Conservation (phyloP, 108 stramenopile species). For the Fistulifera pelliculosa region DNA sequence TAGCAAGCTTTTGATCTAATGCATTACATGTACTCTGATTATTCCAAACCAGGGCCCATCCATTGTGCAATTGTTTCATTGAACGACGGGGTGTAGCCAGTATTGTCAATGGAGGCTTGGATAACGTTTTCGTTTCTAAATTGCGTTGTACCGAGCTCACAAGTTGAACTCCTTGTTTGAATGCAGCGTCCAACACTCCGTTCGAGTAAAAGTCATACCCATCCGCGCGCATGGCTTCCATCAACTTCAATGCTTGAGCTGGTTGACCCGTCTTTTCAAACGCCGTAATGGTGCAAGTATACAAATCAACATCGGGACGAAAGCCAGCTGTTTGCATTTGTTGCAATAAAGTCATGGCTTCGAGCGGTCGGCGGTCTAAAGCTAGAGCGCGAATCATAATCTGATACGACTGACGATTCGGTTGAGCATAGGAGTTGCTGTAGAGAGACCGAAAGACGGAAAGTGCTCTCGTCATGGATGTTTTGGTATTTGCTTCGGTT, state of each 20-base stretch:
- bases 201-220: conserved; percentile 74
- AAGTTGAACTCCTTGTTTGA: conserved; percentile 62
- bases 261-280: conserved; percentile 72
- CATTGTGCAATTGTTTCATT: too few relatives aligned
- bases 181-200: conserved; percentile 59
- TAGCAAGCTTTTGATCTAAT: too few relatives aligned
- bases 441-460: conserved; percentile 34
- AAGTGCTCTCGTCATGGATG: conserved; percentile 41
- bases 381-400: conserved; percentile 59
- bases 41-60: too few relatives aligned
- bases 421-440: conserved; percentile 8
- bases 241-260: conserved; percentile 56
- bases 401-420: conserved; percentile 72
- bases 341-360: conserved; percentile 57
- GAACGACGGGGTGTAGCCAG: neutral
- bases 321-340: conserved; percentile 66
- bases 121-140: conserved; percentile 4
- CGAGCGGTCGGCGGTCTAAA: conserved; percentile 32
- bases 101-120: neutral
- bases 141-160: conserved; percentile 50
- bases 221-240: conserved; percentile 72
- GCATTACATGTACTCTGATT: too few relatives aligned
- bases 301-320: conserved; percentile 69
- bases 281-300: conserved; percentile 59
- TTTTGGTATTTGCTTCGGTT: conserved; percentile 30